Conservation (phyloP, 495 filamentous ascomycete genomes). For the Apodospora peruviana region DNA sequence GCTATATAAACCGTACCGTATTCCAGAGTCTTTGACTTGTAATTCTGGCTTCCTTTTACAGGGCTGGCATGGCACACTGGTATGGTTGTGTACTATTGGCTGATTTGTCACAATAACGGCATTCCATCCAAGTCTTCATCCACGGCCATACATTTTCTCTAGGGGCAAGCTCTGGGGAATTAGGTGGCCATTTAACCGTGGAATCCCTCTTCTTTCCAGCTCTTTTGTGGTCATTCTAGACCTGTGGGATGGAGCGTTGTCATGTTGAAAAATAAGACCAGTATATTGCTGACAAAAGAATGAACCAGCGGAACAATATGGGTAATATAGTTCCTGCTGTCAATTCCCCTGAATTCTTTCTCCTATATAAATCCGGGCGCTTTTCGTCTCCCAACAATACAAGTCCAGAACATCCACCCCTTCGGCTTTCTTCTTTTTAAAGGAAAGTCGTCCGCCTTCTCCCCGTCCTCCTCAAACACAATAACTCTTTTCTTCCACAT, state of each 20-base stretch:
- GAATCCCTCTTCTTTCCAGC: neutral
- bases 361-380: neutral
- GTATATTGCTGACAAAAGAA: too few relatives aligned
- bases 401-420: neutral
- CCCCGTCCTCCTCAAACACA: neutral
- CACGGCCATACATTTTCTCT: neutral
- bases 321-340: neutral
- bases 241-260: neutral
- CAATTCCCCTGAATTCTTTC: neutral
- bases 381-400: neutral
- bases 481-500: neutral
- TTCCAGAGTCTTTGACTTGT: too few relatives aligned
- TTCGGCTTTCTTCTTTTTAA: neutral
- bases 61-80: too few relatives aligned
- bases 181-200: neutral
- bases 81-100: too few relatives aligned
- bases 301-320: neutral
- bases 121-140: neutral
- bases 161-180: neutral
- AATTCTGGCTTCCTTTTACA: too few relatives aligned
- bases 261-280: neutral
- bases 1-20: too few relatives aligned
- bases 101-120: neutral
- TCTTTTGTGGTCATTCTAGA: neutral
- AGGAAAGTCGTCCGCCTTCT: neutral